phyloP scores from a whole-genome alignment of 164 flowering plant species.

The Tetracentron sinense region DNA sequence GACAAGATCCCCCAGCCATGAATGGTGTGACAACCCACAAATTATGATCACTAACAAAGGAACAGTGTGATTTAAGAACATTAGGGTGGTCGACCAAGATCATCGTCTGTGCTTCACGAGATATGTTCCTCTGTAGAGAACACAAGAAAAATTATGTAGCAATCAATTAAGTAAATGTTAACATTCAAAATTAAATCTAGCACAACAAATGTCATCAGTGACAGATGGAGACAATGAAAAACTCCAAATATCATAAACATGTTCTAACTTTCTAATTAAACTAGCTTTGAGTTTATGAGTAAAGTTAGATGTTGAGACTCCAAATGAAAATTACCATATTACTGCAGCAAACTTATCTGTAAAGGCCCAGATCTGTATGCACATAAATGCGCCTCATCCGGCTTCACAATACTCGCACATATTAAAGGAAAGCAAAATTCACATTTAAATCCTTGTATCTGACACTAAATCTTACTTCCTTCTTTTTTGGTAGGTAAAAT shows the following conservation, averaged over 20 bases:
- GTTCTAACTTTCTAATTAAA: too few relatives aligned
- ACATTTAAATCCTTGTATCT: too few relatives aligned
- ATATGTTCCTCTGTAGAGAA: conserved; percentile 70
- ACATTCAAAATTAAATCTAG: too few relatives aligned
- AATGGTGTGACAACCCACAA: conserved; percentile 99
- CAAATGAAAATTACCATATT: too few relatives aligned
- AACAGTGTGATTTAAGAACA: conserved; percentile 78
- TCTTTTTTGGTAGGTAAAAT: too few relatives aligned
- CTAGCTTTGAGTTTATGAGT: too few relatives aligned
- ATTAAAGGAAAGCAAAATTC: background rate
- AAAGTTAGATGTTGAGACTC: background rate
- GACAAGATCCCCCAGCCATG: conserved; percentile 98
- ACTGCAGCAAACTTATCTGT: background rate
- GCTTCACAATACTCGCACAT: background rate
- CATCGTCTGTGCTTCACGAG: conserved; percentile 97
- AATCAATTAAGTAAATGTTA: too few relatives aligned
- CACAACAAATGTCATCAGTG: too few relatives aligned
- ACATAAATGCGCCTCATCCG: background rate
- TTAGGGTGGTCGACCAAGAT: conserved; percentile 94
- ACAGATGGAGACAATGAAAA: too few relatives aligned
- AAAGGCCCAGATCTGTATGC: background rate
- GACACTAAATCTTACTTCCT: too few relatives aligned
- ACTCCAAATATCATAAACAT: too few relatives aligned
- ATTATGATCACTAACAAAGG: conserved; percentile 80
- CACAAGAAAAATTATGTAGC: background rate